Evolutionary conservation across 306 rosid genomes (phyloP), one percentile per base, ranked within the genome.

Genomic region (Rosa lucieae): DNA sequence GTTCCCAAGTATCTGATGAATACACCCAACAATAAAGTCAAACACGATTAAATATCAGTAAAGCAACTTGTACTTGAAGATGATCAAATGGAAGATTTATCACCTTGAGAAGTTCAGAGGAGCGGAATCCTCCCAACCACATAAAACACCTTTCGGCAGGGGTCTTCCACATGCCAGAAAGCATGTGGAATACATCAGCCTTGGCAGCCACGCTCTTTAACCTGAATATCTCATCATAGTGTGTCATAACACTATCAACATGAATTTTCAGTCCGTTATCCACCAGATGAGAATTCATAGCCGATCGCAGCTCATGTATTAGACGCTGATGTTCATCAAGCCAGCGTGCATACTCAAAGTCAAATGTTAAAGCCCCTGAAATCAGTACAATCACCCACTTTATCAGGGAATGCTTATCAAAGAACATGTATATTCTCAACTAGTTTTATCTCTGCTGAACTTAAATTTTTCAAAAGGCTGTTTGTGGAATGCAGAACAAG

Each of bases 101-200:
- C 48, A 94, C 98, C 97, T 92, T 92, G 39, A 94, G 96, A 80
- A 94, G 87, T 85, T 94, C 98, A 3, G 98, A 94, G 10, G 97
- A 85, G 13, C 96, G 93, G 69, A 88, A 90, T 68, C 98, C 98
- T 23, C 98, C 98, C 4, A 92, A 78, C 98, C 98, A 94, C 93
- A 92, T 88, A 86, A 94, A 92, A 76, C 92, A 94, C 80, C 98
- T 89, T 83, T 94, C 97, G 0, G 92, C 92, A 14, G 98, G 98
- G 0, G 94, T 90, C 83, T 80, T 89, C 98, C 98, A 94, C 89
- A 90, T 84, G 61, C 98, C 98, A 14, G 93, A 94, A 44, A 94
- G 91, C 80, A 94, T 89, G 88, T 94, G 98, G 76, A 94, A 92
- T 35, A 94, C 97, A 76, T 94, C 94, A 35, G 92, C 90, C 80